A percentile compares a stretch with the other conserved stretches of the same genome.
Evolutionary conservation across 331 rosid genomes (phyloP).

Genomic region (Pyracantha coccinea): DNA sequence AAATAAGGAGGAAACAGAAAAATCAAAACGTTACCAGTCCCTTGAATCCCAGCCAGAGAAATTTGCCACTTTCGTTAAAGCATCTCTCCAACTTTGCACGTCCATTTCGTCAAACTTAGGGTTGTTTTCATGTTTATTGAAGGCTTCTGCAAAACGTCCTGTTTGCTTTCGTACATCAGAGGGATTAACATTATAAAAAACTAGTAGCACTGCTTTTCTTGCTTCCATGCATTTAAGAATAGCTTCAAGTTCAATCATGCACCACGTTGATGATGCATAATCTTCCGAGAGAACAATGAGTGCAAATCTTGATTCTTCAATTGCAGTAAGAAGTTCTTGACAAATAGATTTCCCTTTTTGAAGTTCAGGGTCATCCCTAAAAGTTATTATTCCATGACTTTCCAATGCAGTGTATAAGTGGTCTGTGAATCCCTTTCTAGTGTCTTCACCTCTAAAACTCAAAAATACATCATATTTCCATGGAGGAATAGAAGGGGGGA

Average conservation of each 20-base stretch:
- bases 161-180: neutral
- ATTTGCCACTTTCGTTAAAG: slow-evolving; percentile 4
- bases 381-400: neutral
- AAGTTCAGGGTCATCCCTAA: slow-evolving; percentile 1
- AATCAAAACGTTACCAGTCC: neutral
- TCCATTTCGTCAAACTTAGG: neutral
- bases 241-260: slow-evolving; percentile 12
- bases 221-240: neutral
- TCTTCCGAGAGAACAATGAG: neutral
- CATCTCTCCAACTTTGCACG: slow-evolving; percentile 7
- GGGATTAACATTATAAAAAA: neutral
- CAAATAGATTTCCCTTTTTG: neutral
- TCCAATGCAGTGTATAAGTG: neutral
- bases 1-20: too few species aligned
- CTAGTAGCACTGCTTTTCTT: neutral
- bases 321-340: neutral
- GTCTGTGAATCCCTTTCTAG: neutral
- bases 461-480: slow-evolving; percentile 9
- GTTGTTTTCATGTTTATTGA: neutral
- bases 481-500: neutral
- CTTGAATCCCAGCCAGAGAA: neutral
- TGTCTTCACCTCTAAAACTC: slow-evolving; percentile 16
- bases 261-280: slow-evolving; percentile 10
- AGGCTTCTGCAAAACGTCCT: neutral
- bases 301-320: neutral